A percentile compares a stretch with the other conserved stretches of the same genome.
Evolutionary conservation across 2,329 filamentous ascomycete genomes (phyloP).

Genomic region (Chrysoporthe austroafricana): DNA sequence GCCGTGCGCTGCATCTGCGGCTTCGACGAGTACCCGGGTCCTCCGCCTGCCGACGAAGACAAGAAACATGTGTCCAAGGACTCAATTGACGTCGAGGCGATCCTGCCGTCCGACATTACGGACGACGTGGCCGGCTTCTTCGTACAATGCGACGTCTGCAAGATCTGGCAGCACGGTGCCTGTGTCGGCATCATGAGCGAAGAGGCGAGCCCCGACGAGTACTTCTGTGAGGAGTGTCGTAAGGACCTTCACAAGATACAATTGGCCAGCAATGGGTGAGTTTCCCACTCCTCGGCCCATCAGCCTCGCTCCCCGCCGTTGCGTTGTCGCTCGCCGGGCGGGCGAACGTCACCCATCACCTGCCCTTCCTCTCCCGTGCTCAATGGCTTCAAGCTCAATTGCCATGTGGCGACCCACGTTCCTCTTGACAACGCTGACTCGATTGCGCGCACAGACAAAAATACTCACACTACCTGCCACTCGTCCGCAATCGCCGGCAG

Average conservation of each 20-base stretch:
- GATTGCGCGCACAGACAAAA: constrained; percentile 56
- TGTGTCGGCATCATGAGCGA: constrained; percentile 98
- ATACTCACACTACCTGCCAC: constrained; percentile 68
- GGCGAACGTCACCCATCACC: neutral
- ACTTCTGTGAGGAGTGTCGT: constrained; percentile 95
- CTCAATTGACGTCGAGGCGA: constrained; percentile 59
- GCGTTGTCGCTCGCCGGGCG: neutral
- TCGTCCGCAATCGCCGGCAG: constrained; percentile 56
- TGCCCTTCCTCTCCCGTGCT: constrained; percentile 1
- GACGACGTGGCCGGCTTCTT: constrained; percentile 94
- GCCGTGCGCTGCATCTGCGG: constrained; percentile 95
- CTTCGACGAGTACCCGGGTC: constrained; percentile 91
- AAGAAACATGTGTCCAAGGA: constrained; percentile 57
- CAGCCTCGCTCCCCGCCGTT: too few species aligned
- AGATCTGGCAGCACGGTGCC: constrained; percentile 98
- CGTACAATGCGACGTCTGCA: constrained; percentile 96
- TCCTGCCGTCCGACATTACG: constrained; percentile 63
- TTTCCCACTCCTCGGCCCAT: constrained; percentile 30
- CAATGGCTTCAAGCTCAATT: neutral
- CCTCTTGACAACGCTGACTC: constrained; percentile 42
- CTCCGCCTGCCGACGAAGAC: constrained; percentile 64
- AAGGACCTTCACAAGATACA: constrained; percentile 89
- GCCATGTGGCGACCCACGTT: neutral
- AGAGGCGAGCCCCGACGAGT: constrained; percentile 90
- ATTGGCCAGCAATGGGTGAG: constrained; percentile 83